Base-by-base conservation (phyloP, 306 rosid species). In the Alnus rubra region DNA sequence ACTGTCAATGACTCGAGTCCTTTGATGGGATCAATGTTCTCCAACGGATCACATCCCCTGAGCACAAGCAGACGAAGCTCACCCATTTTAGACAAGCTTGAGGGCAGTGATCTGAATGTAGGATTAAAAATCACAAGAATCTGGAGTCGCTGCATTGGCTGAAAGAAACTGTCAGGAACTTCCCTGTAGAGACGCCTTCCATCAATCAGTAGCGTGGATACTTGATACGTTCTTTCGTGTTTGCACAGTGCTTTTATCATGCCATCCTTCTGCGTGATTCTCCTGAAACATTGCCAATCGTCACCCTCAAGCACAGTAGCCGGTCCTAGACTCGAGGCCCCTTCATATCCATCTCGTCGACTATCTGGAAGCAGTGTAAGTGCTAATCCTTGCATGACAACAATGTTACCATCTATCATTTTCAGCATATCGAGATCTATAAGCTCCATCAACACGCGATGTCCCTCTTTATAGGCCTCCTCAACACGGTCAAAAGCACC, bases 11-110 rank as follows among this genome's bases (percentile, higher is more conserved):
- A 39, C 13, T 3, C 0, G 9, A 86, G 82, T 59, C 37, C 14
- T 58, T 3, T 1, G 30, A 79, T 55, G 60, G 1, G 16, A 45
- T 60, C 75, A 69, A 76, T 69, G 0, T 82, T 56, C 28, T 82
- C 76, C 64, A 82, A 53, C 55, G 11, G 75, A 86, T 76, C 80
- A 79, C 86, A 82, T 42, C 63, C 83, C 76, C 83, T 79, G 11
- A 86, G 88, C 53, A 86, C 88, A 54, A 86, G 88, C 50, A 82
- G 48, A 74, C 31, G 45, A 74, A 86, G 86, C 1, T 53, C 73
- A 33, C 19, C n/a, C 75, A 80, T 63, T 6, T 12, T 0, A 19
- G 69, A 19, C 33, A 74, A n/a, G 33, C 11, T n/a, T 5, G 1
- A 9, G 0, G 83, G 83, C 45, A 82, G 8, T 69, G n/a, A 1